Evolutionary conservation across 441 rosid genomes (phyloP), one percentile per base, ranked within the genome.

Genomic region (Gossypium gossypioides): DNA sequence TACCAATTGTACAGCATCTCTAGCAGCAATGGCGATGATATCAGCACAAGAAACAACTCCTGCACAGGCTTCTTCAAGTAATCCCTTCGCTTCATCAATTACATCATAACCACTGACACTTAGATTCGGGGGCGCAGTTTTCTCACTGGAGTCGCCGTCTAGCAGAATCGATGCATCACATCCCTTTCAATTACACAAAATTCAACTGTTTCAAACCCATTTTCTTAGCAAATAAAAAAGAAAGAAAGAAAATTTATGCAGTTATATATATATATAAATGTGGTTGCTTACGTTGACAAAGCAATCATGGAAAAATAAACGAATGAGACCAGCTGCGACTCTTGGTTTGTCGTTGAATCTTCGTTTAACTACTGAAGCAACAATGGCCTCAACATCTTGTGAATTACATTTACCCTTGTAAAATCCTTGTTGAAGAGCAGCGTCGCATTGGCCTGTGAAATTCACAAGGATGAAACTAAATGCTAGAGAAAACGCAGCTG

Each of bases 101-200:
- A 88, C 18, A 0, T 85, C 86, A 18, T 80, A 88, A 0, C 93
- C 90, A 60, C 83, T 71, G 6, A 88, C 88, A 29, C 91, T 87
- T 52, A 69, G 71, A 76, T 90, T 90, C 2, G 87, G 81, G 0
- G 29, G 5, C 0, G 88, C 90, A 3, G 70, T 84, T 80, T 81
- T 86, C 86, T 90, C 96, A 8, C 71, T 72, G 42, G 32, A 12
- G 15, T 1, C 0, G 15, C 82, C 86, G 3, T 88, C 90, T 42
- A 88, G 65, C 22, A 86, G 73, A 71, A 88, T 78, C n/a, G 92
- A 90, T 0, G 90, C 96, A 76, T 88, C 91, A 9, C 91, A 89
- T 32, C 91, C 89, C 96, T 86, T 71, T 27, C 1, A 27, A 69
- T 66, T 44, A 3, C 1, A 50, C 12, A 22, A 22, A 56, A n/a